Percentiles rank a stretch among this genome's conserved stretches.
phyloP scores from a whole-genome alignment of 2,329 filamentous ascomycete genomes.

The Incumbomyces lentus region DNA sequence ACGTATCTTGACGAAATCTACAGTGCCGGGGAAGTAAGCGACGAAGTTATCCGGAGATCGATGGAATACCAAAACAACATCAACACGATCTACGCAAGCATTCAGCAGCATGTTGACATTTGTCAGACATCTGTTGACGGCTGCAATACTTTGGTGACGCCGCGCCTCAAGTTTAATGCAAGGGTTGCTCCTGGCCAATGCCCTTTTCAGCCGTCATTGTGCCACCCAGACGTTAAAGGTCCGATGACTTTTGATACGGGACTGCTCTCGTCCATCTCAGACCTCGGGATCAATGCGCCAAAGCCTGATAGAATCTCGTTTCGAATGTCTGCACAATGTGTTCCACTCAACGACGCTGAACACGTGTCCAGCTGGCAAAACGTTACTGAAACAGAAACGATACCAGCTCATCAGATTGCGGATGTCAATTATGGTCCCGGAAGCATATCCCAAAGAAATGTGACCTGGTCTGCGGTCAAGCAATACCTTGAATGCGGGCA shows the following conservation, averaged over 20 bases:
- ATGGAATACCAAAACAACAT: conserved; percentile 5
- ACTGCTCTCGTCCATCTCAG: conserved; percentile 6
- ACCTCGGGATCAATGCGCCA: conserved; percentile 10
- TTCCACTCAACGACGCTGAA: conserved; percentile 4
- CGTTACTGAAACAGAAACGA: not conserved
- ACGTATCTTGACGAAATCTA: not conserved
- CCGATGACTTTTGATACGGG: conserved; percentile 9
- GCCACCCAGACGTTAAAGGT: conserved; percentile 6
- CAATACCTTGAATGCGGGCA: conserved; percentile 5
- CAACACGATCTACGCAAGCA: not conserved
- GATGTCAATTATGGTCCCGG: conserved; percentile 6
- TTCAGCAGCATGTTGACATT: conserved; percentile 9
- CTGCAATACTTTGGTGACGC: not conserved
- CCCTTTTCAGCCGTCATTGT: conserved; percentile 3
- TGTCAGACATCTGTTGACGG: conserved; percentile 1
- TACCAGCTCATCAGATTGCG: conserved; percentile 1
- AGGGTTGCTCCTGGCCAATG: not conserved
- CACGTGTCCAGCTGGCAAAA: conserved; percentile 7
- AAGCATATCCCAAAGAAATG: not conserved
- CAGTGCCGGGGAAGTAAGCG: not conserved
- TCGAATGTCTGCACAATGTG: conserved; percentile 8
- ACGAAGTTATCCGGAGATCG: not conserved
- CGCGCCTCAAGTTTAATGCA: not conserved
- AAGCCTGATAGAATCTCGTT: conserved; percentile 2
- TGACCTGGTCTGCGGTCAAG: conserved; percentile 1